Evolutionary conservation across 2,329 filamentous ascomycete species (phyloP).

Genomic region (Endoconidiophora laricicola): DNA sequence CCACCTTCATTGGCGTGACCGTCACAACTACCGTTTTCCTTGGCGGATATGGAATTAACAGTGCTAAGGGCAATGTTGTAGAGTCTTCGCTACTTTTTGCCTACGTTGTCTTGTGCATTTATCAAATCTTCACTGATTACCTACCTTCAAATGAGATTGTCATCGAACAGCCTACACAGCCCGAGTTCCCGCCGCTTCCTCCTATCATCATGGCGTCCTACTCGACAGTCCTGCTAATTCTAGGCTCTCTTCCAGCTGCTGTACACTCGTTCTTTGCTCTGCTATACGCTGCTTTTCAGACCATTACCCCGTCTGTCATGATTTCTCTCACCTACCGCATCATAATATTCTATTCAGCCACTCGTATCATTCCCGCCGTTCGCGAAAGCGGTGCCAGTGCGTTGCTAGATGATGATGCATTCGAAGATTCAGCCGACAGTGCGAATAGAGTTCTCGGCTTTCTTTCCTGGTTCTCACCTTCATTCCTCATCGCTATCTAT

Average conservation of each 20-base stretch:
- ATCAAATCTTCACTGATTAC: slow-evolving; percentile 98
- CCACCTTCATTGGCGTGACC: slow-evolving; percentile 78
- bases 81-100: slow-evolving; percentile 92
- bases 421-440: slow-evolving; percentile 64
- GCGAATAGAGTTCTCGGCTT: slow-evolving; percentile 67
- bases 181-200: slow-evolving; percentile 90
- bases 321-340: slow-evolving; percentile 88
- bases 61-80: slow-evolving; percentile 82
- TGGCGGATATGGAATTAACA: slow-evolving; percentile 85
- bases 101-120: slow-evolving; percentile 95
- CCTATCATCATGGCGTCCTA: slow-evolving; percentile 98
- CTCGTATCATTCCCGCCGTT: slow-evolving; percentile 86
- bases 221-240: slow-evolving; percentile 69
- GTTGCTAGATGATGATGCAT: slow-evolving; percentile 65
- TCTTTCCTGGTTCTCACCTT: slow-evolving; percentile 85
- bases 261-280: slow-evolving; percentile 74
- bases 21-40: slow-evolving; percentile 88
- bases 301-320: slow-evolving; percentile 87
- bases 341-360: slow-evolving; percentile 88
- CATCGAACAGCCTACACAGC: slow-evolving; percentile 37
- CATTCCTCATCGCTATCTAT: slow-evolving; percentile 88
- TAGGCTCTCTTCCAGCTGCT: slow-evolving; percentile 68
- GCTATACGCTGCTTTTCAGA: slow-evolving; percentile 80
- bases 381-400: slow-evolving; percentile 71
- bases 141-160: slow-evolving; percentile 51